phyloP scores from a whole-genome alignment of 2,329 filamentous ascomycete species.

The Ascochyta lentis region DNA sequence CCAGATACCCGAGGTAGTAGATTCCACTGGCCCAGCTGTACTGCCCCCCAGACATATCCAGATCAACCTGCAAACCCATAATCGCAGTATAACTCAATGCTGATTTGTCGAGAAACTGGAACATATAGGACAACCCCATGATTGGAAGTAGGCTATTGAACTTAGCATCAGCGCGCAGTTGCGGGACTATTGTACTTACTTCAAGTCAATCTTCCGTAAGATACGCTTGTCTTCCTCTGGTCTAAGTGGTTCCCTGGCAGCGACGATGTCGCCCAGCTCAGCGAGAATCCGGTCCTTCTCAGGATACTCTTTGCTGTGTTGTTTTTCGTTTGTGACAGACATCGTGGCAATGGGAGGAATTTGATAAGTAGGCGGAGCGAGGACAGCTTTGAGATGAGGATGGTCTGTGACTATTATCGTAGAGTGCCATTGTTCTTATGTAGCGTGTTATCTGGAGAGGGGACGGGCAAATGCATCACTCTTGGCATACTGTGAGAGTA shows the following conservation, averaged over 20 bases:
- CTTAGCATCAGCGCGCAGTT: not conserved
- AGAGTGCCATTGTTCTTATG: not conserved
- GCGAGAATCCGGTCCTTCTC: constrained; percentile 6
- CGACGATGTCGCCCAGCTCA: constrained; percentile 2
- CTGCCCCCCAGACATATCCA: constrained; percentile 25
- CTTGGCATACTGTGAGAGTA: not conserved
- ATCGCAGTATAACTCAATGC: constrained; percentile 29
- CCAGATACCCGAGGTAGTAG: constrained; percentile 40
- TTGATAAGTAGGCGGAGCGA: not conserved
- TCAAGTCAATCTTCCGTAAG: constrained; percentile 10
- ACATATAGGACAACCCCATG: constrained; percentile 25
- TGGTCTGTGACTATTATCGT: not conserved
- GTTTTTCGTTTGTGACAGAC: constrained; percentile 3
- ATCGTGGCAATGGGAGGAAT: not conserved
- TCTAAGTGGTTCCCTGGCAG: constrained; percentile 2
- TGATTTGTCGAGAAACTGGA: constrained; percentile 30
- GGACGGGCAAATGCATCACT: no score
- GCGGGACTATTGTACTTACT: not conserved
- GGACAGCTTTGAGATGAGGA: not conserved
- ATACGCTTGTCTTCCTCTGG: constrained; percentile 12
- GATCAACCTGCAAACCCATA: constrained; percentile 27
- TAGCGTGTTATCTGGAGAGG: not conserved
- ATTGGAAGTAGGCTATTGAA: constrained; percentile 18
- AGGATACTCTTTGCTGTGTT: not conserved
- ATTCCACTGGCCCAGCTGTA: constrained; percentile 36